phyloP scores from a whole-genome alignment of 768 basidiomycete species.

The Terana coerulea region DNA sequence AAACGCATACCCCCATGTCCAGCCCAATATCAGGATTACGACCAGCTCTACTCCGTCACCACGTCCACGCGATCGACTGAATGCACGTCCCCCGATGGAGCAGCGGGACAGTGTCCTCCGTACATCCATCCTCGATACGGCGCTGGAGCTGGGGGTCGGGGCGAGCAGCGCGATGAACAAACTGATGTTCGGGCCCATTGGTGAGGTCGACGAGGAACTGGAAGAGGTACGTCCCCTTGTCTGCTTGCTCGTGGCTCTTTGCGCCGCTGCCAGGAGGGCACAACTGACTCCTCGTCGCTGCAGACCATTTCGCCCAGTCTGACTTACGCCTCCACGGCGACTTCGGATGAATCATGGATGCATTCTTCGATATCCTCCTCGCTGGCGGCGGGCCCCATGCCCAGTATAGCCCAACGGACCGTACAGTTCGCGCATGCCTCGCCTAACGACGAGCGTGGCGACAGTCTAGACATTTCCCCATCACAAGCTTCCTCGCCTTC shows the following conservation, averaged over 20 bases:
- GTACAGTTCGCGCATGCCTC: too few species aligned
- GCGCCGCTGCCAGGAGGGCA: neutral
- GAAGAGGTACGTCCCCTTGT: constrained; percentile 15
- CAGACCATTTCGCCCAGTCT: constrained; percentile 31
- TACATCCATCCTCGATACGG: constrained; percentile 72
- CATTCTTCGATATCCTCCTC: neutral
- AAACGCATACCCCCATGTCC: neutral
- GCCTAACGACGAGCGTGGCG: too few species aligned
- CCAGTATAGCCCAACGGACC: too few species aligned
- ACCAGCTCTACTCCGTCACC: neutral
- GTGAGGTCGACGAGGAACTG: constrained; percentile 55
- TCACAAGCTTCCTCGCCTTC: too few species aligned
- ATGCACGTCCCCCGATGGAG: constrained; percentile 9
- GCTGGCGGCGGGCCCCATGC: too few species aligned
- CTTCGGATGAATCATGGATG: constrained; percentile 40
- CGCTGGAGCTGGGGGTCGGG: constrained; percentile 63
- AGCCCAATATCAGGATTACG: neutral
- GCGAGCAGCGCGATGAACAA: constrained; percentile 56
- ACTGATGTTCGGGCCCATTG: constrained; percentile 68
- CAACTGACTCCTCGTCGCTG: too few species aligned
- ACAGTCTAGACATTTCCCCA: too few species aligned
- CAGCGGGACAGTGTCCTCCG: constrained; percentile 56
- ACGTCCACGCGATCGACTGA: neutral
- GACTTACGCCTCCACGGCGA: constrained; percentile 38
- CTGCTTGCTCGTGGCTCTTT: neutral